These are phyloP conservation scores for Trichoderma arundinaceum DNA, from an alignment of 2,329 filamentous ascomycete genomes.

Conservation along the genomic window DNA sequence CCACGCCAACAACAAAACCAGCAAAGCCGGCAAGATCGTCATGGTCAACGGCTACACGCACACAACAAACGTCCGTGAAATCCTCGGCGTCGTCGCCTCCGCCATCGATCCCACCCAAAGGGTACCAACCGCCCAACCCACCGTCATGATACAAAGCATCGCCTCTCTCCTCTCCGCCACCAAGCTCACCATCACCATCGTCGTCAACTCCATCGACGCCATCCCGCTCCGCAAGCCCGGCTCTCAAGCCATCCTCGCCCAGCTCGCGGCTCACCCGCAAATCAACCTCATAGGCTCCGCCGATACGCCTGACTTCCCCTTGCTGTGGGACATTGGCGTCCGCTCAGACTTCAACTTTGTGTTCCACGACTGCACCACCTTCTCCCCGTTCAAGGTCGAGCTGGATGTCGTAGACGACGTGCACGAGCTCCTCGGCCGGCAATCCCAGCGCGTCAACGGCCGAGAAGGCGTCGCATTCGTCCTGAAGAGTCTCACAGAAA, in stretches of 20 bases:
- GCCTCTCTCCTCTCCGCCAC: slow-evolving; percentile 60
- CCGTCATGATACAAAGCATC: slow-evolving; percentile 71
- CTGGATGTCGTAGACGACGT: slow-evolving; percentile 89
- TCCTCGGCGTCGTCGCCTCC: slow-evolving; percentile 70
- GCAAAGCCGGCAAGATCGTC: slow-evolving; percentile 62
- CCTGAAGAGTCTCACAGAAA: slow-evolving; percentile 86
- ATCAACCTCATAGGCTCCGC: slow-evolving; percentile 79
- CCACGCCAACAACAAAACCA: slow-evolving; percentile 42
- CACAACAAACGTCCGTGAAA: slow-evolving; percentile 68
- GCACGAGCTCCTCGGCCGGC: slow-evolving; percentile 82
- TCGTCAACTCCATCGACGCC: slow-evolving; percentile 89
- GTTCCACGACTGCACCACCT: slow-evolving; percentile 95
- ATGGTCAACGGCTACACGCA: slow-evolving; percentile 85
- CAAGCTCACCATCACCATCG: slow-evolving; percentile 62
- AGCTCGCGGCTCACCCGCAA: slow-evolving; percentile 73
- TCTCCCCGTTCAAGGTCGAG: slow-evolving; percentile 73
- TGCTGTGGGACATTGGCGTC: slow-evolving; percentile 89
- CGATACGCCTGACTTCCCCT: slow-evolving; percentile 84
- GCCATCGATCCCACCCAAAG: slow-evolving; percentile 61
- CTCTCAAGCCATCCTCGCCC: slow-evolving; percentile 74
- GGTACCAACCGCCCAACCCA: slow-evolving; percentile 65
- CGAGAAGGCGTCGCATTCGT: slow-evolving; percentile 93
- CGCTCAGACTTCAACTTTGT: slow-evolving; percentile 82
- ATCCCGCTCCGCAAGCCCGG: slow-evolving; percentile 72
- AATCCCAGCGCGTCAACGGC: slow-evolving; percentile 78